A percentile compares a stretch with the other conserved stretches of the same genome.
phyloP scores from a whole-genome alignment of 768 basidiomycete species.

The Collybiopsis confluens region DNA sequence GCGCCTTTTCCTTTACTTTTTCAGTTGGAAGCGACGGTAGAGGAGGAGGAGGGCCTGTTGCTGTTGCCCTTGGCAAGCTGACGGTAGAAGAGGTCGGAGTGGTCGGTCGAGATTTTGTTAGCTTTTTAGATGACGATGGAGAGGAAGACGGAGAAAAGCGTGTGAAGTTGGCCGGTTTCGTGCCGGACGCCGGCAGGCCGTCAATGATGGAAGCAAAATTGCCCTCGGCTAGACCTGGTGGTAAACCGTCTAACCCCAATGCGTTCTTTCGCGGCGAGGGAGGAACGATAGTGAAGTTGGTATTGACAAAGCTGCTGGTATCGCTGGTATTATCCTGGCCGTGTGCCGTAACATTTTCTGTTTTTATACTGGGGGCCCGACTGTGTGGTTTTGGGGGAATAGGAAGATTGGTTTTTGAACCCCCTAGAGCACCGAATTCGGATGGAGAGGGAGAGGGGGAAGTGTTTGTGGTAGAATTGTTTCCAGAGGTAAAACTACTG shows the following conservation, averaged over 20 bases:
- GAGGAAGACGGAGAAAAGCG: neutral
- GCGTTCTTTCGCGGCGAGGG: conserved; percentile 1
- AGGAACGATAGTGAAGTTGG: conserved; percentile 2
- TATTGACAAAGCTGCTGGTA: conserved; percentile 1
- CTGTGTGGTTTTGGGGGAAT: neutral
- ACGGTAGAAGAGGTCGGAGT: conserved; percentile 6
- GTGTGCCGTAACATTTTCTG: neutral
- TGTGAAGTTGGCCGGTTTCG: too few relatives aligned
- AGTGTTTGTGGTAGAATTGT: neutral
- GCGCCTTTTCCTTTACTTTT: neutral
- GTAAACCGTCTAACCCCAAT: neutral
- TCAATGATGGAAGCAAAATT: neutral
- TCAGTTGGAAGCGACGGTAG: neutral
- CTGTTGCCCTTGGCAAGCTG: neutral
- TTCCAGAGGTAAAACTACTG: neutral
- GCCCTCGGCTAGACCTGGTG: neutral
- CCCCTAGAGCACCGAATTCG: neutral
- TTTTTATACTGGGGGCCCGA: conserved; percentile 7
- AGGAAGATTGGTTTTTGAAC: neutral
- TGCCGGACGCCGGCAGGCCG: conserved; percentile 4
- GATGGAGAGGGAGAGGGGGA: neutral
- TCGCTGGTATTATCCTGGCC: conserved; percentile 3
- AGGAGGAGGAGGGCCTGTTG: neutral
- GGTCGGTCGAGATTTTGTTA: conserved; percentile 5
- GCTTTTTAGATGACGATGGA: neutral